Evolutionary conservation across 441 rosid species (phyloP).

Genomic region (Cnidoscolus chayamansa): DNA sequence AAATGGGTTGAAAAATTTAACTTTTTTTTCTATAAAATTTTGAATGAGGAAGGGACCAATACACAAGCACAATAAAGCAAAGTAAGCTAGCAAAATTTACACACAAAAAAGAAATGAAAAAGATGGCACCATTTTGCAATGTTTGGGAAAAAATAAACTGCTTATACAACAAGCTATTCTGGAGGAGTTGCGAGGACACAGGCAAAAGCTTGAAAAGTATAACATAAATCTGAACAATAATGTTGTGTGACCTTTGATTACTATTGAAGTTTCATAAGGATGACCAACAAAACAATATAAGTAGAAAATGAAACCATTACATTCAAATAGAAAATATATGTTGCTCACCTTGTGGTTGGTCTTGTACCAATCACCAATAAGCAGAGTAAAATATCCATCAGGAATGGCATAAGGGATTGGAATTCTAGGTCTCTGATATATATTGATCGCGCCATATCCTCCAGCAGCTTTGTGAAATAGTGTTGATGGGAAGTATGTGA

Average conservation of each 20-base stretch:
- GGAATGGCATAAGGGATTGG: slow-evolving; percentile 70
- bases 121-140: too few species aligned
- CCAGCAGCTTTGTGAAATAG: slow-evolving; percentile 83
- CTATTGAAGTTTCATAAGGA: neutral
- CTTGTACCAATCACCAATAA: slow-evolving; percentile 88
- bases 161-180: too few species aligned
- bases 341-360: slow-evolving; percentile 59
- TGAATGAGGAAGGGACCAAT: neutral
- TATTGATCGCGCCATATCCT: slow-evolving; percentile 72
- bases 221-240: too few species aligned
- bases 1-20: neutral
- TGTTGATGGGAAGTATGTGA: slow-evolving; percentile 77
- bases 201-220: too few species aligned
- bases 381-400: slow-evolving; percentile 71
- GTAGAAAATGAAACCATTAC: neutral
- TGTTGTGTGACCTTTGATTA: neutral
- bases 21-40: too few species aligned
- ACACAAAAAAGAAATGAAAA: too few species aligned
- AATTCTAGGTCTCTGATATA: slow-evolving; percentile 61
- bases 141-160: too few species aligned
- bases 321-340: neutral
- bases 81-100: too few species aligned
- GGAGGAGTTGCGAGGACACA: too few species aligned
- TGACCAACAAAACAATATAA: too few species aligned
- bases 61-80: neutral